phyloP scores from a whole-genome alignment of 2,329 filamentous ascomycete genomes.

The Colletotrichum costaricense region DNA sequence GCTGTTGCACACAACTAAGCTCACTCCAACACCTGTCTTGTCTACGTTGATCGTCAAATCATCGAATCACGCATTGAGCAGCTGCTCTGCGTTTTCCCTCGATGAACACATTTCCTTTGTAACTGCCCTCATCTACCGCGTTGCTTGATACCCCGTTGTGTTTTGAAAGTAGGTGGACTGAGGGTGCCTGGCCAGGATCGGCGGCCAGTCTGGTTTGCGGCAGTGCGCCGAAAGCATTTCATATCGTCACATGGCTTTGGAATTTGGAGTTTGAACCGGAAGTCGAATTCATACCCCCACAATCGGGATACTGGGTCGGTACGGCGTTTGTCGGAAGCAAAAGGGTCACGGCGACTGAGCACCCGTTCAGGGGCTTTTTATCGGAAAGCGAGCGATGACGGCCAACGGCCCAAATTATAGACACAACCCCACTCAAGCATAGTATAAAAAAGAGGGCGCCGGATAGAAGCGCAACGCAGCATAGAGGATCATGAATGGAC shows the following conservation, averaged over 20 bases:
- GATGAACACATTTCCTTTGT: conserved; percentile 39
- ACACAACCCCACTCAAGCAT: conserved; percentile 37
- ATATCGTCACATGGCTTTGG: conserved; percentile 13
- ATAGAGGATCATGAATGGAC: conserved; percentile 35
- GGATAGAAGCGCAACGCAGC: conserved; percentile 33
- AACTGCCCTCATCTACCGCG: conserved; percentile 38
- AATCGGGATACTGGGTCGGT: conserved; percentile 4
- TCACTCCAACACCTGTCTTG: neutral
- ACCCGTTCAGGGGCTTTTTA: conserved; percentile 10
- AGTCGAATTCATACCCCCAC: conserved; percentile 10
- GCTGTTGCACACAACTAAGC: conserved; percentile 39
- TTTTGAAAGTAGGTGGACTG: conserved; percentile 32
- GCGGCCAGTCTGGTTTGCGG: conserved; percentile 30
- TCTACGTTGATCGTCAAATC: conserved; percentile 35
- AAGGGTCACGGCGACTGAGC: conserved; percentile 29
- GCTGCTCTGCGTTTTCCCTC: conserved; percentile 20
- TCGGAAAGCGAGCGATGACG: conserved; percentile 34
- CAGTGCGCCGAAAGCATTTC: conserved; percentile 26
- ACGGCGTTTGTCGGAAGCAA: conserved; percentile 32
- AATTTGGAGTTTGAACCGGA: conserved; percentile 5
- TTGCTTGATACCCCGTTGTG: conserved; percentile 45
- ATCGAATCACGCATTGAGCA: conserved; percentile 24
- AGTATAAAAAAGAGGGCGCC: conserved; percentile 33
- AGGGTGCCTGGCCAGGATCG: conserved; percentile 33
- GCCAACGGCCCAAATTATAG: conserved; percentile 31